Percentiles rank a stretch among this genome's conserved stretches.
Evolutionary conservation across 305 asterid species (phyloP).

Genomic region (Fraxinus paxiana): DNA sequence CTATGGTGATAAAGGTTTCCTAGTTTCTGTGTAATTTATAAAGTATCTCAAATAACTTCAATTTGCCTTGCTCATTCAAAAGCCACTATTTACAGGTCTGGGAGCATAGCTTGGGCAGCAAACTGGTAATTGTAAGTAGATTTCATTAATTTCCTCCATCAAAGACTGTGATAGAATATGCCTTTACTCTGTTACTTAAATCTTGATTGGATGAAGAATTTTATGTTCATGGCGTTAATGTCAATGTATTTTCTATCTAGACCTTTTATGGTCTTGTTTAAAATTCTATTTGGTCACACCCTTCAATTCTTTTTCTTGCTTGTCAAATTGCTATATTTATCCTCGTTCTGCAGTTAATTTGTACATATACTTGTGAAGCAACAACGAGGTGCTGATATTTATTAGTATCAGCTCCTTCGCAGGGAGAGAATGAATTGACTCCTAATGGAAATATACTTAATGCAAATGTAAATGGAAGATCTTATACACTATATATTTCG

Average conservation of each 20-base stretch:
- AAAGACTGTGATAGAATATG: not conserved
- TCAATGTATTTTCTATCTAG: not conserved
- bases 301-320: conserved; percentile 8
- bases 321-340: not conserved
- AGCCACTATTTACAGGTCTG: conserved; percentile 59
- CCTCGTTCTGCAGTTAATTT: not conserved
- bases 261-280: not conserved
- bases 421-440: conserved; percentile 58
- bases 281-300: not conserved
- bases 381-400: conserved; percentile 28
- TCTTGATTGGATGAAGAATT: not conserved
- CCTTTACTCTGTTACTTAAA: not conserved
- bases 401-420: conserved; percentile 55
- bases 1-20: conserved; percentile 50
- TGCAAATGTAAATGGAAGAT: conserved; percentile 49
- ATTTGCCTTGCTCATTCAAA: conserved; percentile 26
- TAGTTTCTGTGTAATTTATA: conserved; percentile 19
- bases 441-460: conserved; percentile 45
- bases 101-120: conserved; percentile 96
- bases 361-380: conserved; percentile 8
- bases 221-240: not conserved
- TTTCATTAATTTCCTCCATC: conserved; percentile 6
- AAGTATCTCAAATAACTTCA: not conserved
- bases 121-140: conserved; percentile 52
- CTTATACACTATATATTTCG: conserved; percentile 69